Base-by-base conservation (phyloP, 768 basidiomycete species). In the Royoungia palumana region DNA sequence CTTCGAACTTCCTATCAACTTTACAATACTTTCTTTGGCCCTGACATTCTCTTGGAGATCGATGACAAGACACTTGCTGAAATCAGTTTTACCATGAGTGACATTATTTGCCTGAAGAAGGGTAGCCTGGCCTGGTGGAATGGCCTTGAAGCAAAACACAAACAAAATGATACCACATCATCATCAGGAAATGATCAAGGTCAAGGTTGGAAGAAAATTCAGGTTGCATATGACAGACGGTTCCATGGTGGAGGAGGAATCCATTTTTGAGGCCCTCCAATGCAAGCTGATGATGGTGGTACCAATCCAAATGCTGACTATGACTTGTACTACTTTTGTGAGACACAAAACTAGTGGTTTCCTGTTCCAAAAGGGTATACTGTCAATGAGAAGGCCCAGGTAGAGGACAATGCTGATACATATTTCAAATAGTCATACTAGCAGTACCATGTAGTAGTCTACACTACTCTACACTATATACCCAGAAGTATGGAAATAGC, bases 311-410 rank as follows among this genome's bases (percentile, higher is more conserved):
- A n/a, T n/a, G 43, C 42, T 10, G 46, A 52, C 32, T 21, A 21
- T 38, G 21, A 20, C 14, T 13, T 38, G 2, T 22, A 6, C 16
- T 38, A 38, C 19, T 6, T 35, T 11, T 52, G 44, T 27, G 40
- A 52, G 3, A 21, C 24, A 8, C 32, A 39, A 9, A 43, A 40
- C 2, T 20, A 35, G 13, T 55, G 43, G 46, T 20, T 54, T 43
- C 35, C 35, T n/a, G 28, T 54, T 46, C 53, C 44, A 12, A 28
- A 30, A 5, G 53, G 48, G 6, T 54, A 22, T n/a, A 20, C 24
- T 24, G 44, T 54, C 17, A 9, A 16, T 8, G n/a, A n/a, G n/a
- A n/a, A n/a, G n/a, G n/a, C n/a, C n/a, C n/a, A n/a, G n/a, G n/a
- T n/a, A n/a, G 28, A 50, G 19, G 36, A 42, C 22, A 19, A 14